A percentile compares a stretch with the other conserved stretches of the same genome.
phyloP scores from a whole-genome alignment of 2,329 filamentous ascomycete genomes.

The Tricladium varicosporioides region DNA sequence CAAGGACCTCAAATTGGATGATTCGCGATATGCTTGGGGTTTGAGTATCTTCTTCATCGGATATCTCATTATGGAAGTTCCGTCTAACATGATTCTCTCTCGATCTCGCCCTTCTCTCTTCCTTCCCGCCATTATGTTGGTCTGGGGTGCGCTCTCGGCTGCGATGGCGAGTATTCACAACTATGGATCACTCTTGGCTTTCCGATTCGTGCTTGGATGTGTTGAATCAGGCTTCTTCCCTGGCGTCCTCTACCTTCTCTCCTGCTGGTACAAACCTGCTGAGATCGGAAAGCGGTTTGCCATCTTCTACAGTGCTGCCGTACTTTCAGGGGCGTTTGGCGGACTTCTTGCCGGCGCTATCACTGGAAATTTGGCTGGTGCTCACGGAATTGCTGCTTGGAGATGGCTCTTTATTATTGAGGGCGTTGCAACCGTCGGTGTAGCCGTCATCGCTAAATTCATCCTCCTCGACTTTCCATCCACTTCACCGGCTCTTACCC shows the following conservation, averaged over 20 bases:
- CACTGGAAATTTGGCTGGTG: constrained; percentile 41
- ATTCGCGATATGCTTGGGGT: constrained; percentile 19
- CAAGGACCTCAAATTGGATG: constrained; percentile 40
- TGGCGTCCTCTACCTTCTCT: constrained; percentile 51
- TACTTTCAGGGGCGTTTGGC: constrained; percentile 51
- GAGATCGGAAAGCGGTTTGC: constrained; percentile 55
- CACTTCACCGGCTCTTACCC: constrained; percentile 40
- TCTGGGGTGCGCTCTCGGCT: constrained; percentile 50
- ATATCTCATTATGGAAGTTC: constrained; percentile 48
- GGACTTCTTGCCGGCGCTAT: constrained; percentile 44
- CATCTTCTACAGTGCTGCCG: constrained; percentile 55
- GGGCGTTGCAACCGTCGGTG: constrained; percentile 42
- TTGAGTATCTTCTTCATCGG: constrained; percentile 45
- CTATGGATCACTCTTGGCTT: constrained; percentile 46
- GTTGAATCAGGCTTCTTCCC: constrained; percentile 52
- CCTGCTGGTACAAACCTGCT: constrained; percentile 53
- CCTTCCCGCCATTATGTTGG: constrained; percentile 41
- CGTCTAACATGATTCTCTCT: constrained; percentile 47
- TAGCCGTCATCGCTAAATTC: constrained; percentile 40
- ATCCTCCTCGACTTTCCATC: constrained; percentile 49
- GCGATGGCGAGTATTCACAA: constrained; percentile 48
- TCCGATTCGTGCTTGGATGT: constrained; percentile 49
- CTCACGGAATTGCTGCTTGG: constrained; percentile 48
- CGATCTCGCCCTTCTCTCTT: constrained; percentile 44
- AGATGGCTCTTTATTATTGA: constrained; percentile 51